Conservation (phyloP, 495 filamentous ascomycete genomes). For the Penicillium manginii region DNA sequence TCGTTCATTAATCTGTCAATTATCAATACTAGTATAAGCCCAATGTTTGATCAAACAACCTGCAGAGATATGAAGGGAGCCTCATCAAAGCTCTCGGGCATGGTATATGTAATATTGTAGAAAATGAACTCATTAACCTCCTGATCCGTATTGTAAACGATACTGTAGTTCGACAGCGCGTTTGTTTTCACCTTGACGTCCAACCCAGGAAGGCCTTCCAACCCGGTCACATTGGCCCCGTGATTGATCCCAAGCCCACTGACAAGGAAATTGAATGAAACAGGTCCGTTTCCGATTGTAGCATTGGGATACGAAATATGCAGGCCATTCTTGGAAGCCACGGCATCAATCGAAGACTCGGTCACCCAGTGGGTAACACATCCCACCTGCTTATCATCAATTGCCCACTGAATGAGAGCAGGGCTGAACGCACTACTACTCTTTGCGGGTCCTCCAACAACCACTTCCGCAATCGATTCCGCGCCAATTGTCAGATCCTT, state of each 20-base stretch:
- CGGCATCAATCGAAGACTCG: conserved; percentile 35
- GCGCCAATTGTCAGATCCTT: conserved; percentile 44
- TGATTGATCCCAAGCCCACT: conserved; percentile 17
- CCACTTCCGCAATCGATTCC: conserved; percentile 39
- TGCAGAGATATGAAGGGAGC: conserved; percentile 32
- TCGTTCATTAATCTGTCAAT: background rate
- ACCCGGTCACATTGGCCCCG: conserved; percentile 28
- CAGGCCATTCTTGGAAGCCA: conserved; percentile 30
- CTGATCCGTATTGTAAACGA: conserved; percentile 20
- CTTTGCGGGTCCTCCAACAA: conserved; percentile 39
- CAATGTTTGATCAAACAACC: conserved; percentile 18
- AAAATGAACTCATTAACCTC: conserved; percentile 39
- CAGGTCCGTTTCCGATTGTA: conserved; percentile 18
- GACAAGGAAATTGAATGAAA: conserved; percentile 29
- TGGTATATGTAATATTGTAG: conserved; percentile 41
- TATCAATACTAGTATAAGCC: background rate
- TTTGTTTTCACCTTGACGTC: conserved; percentile 19
- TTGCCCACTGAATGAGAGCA: conserved; percentile 44
- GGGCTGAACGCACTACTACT: conserved; percentile 41
- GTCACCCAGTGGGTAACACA: conserved; percentile 33
- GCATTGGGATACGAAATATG: conserved; percentile 43
- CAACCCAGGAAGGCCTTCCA: conserved; percentile 31
- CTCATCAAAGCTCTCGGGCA: conserved; percentile 30
- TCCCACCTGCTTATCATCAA: conserved; percentile 23
- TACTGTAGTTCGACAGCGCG: conserved; percentile 18